Evolutionary conservation across 257 asterid genomes (phyloP), one percentile per base, ranked within the genome.

Genomic region (Phtheirospermum japonicum): DNA sequence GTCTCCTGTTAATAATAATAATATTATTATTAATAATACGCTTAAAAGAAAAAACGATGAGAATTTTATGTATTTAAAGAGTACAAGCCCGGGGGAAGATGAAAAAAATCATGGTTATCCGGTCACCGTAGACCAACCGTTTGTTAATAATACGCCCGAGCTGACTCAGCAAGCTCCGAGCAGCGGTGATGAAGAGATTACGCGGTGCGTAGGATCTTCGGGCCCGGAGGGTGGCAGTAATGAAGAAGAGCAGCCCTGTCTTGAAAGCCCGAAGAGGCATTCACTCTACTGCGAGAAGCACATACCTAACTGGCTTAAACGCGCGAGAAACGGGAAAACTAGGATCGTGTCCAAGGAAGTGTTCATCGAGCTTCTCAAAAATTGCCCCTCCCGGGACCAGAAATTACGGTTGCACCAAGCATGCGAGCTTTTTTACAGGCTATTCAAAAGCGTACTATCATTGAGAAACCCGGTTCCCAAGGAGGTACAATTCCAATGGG

Each of bases 271-370:
- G 30, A 89, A 79, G 65, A 77, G 94, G 68, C 95, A 87, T 75
- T 83, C 88, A 5, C 66, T 89, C 18, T 93, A 89, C 72, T 93
- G 99, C 54, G 99, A 89, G 56, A 90, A 87, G 66, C 99, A 89
- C 66, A 67, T 89, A 60, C 97, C 97, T n/a, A 89, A 83, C 84
- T 93, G 99, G 99, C 92, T 93, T 32, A 93, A 89, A 69, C 97
- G 99, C 69, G 99, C 99, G 18, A 82, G 99, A 79, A 90, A 93
- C 71, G 99, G 99, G 17, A 93, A 80, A 80, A 83, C 88, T 71
- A 79, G 99, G 82, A 87, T 93, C 57, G 72, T 93, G 65, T 89
- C 97, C 36, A 93, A 93, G 82, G 99, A 93, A 74, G 95, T 93
- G 42, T 93, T 87, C 71, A 18, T 81, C n/a, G 96, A 89, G 70